Percentiles rank a stretch among this genome's conserved stretches.
phyloP scores from a whole-genome alignment of 164 flowering plant genomes.

The Magnolia kwangsiensis region DNA sequence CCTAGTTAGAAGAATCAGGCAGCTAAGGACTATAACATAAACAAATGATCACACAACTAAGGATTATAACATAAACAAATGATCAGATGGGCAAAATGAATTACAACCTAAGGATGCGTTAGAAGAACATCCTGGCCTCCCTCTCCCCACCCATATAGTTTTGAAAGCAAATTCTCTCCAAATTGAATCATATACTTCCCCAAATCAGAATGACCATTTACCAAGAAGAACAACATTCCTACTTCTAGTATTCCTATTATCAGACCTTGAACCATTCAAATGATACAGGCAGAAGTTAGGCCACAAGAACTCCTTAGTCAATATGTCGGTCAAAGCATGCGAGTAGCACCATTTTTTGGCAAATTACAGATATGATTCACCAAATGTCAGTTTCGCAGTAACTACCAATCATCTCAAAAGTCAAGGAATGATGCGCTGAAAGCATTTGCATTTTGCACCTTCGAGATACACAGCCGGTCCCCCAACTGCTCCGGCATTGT shows the following conservation, averaged over 20 bases:
- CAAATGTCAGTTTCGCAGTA: not conserved
- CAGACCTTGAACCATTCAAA: not conserved
- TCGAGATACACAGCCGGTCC: not conserved
- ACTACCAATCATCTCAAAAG: not conserved
- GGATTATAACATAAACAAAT: not conserved
- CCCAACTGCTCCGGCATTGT: not conserved
- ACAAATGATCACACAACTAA: not conserved
- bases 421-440: not conserved
- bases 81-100: not conserved
- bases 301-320: not conserved
- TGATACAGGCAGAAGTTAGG: not conserved
- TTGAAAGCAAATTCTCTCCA: not conserved
- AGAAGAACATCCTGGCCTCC: not conserved
- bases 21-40: not conserved
- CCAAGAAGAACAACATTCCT: not conserved
- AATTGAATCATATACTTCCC: not conserved
- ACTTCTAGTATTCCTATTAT: no score
- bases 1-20: not conserved
- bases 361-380: not conserved
- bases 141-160: not conserved
- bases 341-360: not conserved
- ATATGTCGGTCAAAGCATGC: no score
- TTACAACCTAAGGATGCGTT: not conserved
- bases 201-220: not conserved
- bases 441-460: not conserved